phyloP scores from a whole-genome alignment of 2,329 filamentous ascomycete genomes.

The Apiospora koreana region DNA sequence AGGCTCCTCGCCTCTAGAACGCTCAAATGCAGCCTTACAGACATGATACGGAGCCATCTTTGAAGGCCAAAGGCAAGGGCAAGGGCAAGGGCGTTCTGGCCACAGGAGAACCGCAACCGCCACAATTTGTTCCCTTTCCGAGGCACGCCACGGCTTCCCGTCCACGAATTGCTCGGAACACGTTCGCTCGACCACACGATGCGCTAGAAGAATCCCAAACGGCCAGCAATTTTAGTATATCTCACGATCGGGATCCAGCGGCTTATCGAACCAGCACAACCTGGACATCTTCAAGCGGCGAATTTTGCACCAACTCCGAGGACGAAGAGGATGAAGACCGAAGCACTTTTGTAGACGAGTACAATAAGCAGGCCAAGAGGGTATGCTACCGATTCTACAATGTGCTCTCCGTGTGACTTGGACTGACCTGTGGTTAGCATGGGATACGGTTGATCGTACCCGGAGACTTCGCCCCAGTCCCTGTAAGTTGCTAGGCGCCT shows the following conservation, averaged over 20 bases:
- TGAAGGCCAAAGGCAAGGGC: constrained; percentile 24
- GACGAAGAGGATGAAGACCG: constrained; percentile 52
- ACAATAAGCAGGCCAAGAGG: constrained; percentile 61
- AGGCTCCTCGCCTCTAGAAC: neutral
- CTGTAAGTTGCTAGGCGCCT: constrained; percentile 21
- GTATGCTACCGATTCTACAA: constrained; percentile 34
- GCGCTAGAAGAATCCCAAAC: constrained; percentile 15
- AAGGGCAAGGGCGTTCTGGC: constrained; percentile 22
- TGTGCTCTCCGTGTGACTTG: neutral
- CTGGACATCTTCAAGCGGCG: constrained; percentile 59
- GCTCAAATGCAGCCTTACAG: constrained; percentile 32
- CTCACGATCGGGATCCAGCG: constrained; percentile 17
- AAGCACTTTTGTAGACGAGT: constrained; percentile 53
- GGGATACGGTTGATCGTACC: constrained; percentile 44
- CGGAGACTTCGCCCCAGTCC: constrained; percentile 25
- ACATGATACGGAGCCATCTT: constrained; percentile 24
- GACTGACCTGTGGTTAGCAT: constrained; percentile 41
- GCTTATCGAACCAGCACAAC: constrained; percentile 49
- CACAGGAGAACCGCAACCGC: constrained; percentile 17
- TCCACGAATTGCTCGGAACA: constrained; percentile 13
- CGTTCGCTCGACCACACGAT: constrained; percentile 21
- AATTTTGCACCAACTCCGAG: constrained; percentile 47
- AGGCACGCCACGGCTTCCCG: constrained; percentile 12
- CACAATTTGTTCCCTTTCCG: constrained; percentile 15
- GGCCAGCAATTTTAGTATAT: constrained; percentile 20